A percentile compares a stretch with the other conserved stretches of the same genome.
phyloP scores from a whole-genome alignment of 371 early-diverging fungal species.

The Mortierella sp. region DNA sequence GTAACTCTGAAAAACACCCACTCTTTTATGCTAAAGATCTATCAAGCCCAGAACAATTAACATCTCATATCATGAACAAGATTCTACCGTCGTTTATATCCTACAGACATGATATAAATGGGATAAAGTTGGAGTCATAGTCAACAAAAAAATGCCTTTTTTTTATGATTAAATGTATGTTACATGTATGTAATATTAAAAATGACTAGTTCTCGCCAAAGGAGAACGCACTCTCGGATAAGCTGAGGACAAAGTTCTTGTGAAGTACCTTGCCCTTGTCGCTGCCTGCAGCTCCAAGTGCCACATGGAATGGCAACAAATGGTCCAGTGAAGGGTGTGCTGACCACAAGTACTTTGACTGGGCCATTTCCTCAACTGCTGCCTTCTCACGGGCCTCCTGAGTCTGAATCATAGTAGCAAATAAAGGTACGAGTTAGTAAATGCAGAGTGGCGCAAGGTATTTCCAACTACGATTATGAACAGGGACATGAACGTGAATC shows the following conservation, averaged over 20 bases:
- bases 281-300: conserved; percentile 58
- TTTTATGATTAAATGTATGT: too few relatives aligned
- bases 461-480: too few relatives aligned
- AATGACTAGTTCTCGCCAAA: conserved; percentile 40
- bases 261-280: conserved; percentile 44
- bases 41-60: too few relatives aligned
- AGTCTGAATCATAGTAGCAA: conserved; percentile 4
- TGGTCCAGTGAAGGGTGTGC: conserved; percentile 64
- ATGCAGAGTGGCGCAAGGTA: too few relatives aligned
- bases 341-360: conserved; percentile 37
- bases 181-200: background rate
- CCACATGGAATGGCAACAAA: conserved; percentile 62
- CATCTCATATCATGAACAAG: too few relatives aligned
- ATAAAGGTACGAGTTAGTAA: background rate
- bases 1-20: too few relatives aligned
- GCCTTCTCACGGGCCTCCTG: conserved; percentile 28
- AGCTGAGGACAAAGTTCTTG: conserved; percentile 48
- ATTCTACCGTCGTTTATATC: too few relatives aligned
- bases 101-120: too few relatives aligned
- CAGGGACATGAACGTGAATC: background rate
- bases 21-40: too few relatives aligned
- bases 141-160: too few relatives aligned
- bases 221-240: conserved; percentile 47
- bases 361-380: conserved; percentile 47
- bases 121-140: too few relatives aligned